A percentile compares a stretch with the other conserved stretches of the same genome.
These are phyloP conservation scores for Penicillium sp. DNA, from an alignment of 2,329 filamentous ascomycete genomes.

Conservation along the genomic window DNA sequence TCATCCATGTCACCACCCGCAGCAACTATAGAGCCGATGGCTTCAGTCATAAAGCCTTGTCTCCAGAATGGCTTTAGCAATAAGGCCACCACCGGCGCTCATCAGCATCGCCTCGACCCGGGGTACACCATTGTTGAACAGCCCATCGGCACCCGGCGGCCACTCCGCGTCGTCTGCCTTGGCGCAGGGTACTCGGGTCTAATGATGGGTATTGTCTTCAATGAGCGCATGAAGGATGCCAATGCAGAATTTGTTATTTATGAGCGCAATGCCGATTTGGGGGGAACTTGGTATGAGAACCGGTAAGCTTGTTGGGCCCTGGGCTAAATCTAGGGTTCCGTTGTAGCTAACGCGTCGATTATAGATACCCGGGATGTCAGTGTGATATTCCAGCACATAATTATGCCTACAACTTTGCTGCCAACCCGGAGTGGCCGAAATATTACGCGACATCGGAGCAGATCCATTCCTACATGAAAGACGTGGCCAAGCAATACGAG, in stretches of 20 bases:
- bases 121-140: neutral
- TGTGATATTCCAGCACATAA: slow-evolving; percentile 35
- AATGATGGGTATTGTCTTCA: slow-evolving; percentile 28
- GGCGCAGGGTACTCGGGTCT: slow-evolving; percentile 19
- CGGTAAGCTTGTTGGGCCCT: neutral
- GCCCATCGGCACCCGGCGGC: slow-evolving; percentile 7
- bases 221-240: slow-evolving; percentile 3
- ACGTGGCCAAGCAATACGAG: slow-evolving; percentile 40
- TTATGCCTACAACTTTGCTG: slow-evolving; percentile 45
- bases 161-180: slow-evolving; percentile 14
- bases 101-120: neutral
- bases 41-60: neutral
- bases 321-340: no score
- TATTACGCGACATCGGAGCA: slow-evolving; percentile 41
- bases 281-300: slow-evolving; percentile 37
- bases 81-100: neutral
- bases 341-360: neutral
- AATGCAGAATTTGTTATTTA: neutral
- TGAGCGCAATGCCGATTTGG: slow-evolving; percentile 26
- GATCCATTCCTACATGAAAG: slow-evolving; percentile 47
- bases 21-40: neutral
- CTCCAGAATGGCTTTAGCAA: neutral
- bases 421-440: slow-evolving; percentile 45
- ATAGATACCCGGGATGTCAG: slow-evolving; percentile 38
- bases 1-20: neutral